Evolutionary conservation across 371 early-diverging fungal genomes (phyloP), one percentile per base, ranked within the genome.

Genomic region (Lichtheimia ornata): DNA sequence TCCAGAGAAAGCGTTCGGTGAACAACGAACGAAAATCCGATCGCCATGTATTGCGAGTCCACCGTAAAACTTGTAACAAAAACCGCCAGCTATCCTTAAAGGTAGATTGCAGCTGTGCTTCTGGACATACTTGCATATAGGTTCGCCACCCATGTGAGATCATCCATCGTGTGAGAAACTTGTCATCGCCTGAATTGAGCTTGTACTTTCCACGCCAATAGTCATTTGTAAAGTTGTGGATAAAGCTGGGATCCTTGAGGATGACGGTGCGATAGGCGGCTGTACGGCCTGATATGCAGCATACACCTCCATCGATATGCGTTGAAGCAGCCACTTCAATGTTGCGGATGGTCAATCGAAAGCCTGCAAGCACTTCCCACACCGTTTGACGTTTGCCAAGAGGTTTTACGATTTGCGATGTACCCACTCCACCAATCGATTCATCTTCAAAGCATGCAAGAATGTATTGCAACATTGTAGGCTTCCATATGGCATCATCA

Each of bases 1-100:
- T 64, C 91, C 91, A 90, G 43, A 90, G 76, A 44, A 63, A 64
- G 1, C 89, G 75, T 57, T 90, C 91, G 15, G 69, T 77, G 58
- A 86, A 89, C 51, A 90, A 58, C 7, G 85, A 85, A 15, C 87
- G 74, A 55, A 87, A 83, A 65, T 90, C 91, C 12, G 86, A 86
- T 11, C 91, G 79, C 91, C 91, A 90, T 18, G 89, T 90, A 59
- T 90, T 90, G 50, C 91, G 81, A 1, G 91, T 90, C 91, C 89
- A 90, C 20, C 91, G 72, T 17, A 88, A 66, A 1, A 90, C 82
- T 58, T 90, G 89, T 56, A 86, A 86, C 18, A 89, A 63, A 63
- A 91, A 91, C n/a, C 87, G 72, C 89, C 89, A 91, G 56, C 89
- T 86, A 73, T 88, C 84, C 73, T 91, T 89, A 77, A 91, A 91